These are phyloP conservation scores for Lepidium aucheri DNA, from an alignment of 345 rosid species.

Conservation along the genomic window DNA sequence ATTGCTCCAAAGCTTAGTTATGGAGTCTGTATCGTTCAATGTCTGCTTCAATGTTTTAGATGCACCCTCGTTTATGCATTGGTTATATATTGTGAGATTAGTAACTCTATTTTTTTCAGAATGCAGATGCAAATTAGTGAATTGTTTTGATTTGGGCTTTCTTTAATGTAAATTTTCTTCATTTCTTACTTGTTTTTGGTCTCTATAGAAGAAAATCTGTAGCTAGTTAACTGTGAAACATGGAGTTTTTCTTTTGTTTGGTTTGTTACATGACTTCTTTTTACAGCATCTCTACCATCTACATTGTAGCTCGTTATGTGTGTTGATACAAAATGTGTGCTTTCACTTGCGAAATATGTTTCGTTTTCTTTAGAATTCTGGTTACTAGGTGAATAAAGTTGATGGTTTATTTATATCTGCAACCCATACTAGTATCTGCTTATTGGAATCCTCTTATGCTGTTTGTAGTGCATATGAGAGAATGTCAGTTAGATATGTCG, in stretches of 20 bases:
- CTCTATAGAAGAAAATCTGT: background rate
- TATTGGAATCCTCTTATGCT: background rate
- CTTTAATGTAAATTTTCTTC: background rate
- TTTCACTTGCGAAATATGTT: background rate
- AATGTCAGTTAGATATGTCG: background rate
- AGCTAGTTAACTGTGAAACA: background rate
- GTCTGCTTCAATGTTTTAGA: background rate
- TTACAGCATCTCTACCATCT: background rate
- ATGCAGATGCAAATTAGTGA: background rate
- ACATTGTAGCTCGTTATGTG: constrained; percentile 1
- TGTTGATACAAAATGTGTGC: constrained; percentile 2
- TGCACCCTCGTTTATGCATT: background rate
- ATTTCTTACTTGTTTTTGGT: background rate
- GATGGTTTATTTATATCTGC: background rate
- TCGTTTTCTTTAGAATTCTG: background rate
- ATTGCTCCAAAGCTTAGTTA: background rate
- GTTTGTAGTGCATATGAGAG: background rate
- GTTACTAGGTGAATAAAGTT: background rate
- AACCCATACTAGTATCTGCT: background rate
- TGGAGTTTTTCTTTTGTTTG: background rate
- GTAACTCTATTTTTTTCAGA: constrained; percentile 2
- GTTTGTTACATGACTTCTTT: background rate
- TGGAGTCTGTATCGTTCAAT: constrained; percentile 2
- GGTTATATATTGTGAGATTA: background rate
- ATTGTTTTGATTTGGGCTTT: background rate